These are phyloP conservation scores for Eucalyptus curtisii DNA, from an alignment of 345 rosid genomes.

Conservation along the genomic window DNA sequence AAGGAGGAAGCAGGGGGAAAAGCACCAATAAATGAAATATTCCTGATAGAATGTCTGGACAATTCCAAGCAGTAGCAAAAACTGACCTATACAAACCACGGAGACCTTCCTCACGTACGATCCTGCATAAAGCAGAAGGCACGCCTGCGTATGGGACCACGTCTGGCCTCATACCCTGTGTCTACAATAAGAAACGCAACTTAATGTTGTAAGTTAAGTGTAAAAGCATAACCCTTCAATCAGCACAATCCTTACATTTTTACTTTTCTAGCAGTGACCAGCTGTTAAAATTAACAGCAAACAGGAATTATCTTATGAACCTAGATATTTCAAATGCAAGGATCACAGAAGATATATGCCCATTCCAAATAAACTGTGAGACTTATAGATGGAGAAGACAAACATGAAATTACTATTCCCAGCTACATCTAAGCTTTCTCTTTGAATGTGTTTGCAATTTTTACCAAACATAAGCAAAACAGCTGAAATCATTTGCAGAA, in stretches of 20 bases:
- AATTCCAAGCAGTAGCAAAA: not conserved
- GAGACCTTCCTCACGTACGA: conserved; percentile 73
- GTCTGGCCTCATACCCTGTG: conserved; percentile 35
- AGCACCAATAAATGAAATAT: not conserved
- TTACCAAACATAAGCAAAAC: not conserved
- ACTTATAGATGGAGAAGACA: not conserved
- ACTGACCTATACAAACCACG: conserved; percentile 87
- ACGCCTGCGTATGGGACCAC: conserved; percentile 77
- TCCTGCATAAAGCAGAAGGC: conserved; percentile 70
- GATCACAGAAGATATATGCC: not conserved
- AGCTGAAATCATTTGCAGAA: not conserved
- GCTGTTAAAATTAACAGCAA: not conserved
- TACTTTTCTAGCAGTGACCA: not conserved
- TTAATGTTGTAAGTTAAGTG: not conserved
- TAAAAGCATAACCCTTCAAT: not conserved
- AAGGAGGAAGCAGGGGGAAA: not conserved
- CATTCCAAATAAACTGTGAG: not conserved
- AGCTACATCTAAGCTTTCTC: not conserved
- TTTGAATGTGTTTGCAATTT: not conserved
- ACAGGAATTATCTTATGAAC: not conserved
- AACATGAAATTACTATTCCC: not conserved
- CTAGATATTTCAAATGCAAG: not conserved
- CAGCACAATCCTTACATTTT: not conserved
- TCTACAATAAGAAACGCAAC: not conserved
- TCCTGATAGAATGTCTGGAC: not conserved